Evolutionary conservation across 2,329 filamentous ascomycete genomes (phyloP), one percentile per base, ranked within the genome.

Genomic region (Ophiostoma angusticollis): DNA sequence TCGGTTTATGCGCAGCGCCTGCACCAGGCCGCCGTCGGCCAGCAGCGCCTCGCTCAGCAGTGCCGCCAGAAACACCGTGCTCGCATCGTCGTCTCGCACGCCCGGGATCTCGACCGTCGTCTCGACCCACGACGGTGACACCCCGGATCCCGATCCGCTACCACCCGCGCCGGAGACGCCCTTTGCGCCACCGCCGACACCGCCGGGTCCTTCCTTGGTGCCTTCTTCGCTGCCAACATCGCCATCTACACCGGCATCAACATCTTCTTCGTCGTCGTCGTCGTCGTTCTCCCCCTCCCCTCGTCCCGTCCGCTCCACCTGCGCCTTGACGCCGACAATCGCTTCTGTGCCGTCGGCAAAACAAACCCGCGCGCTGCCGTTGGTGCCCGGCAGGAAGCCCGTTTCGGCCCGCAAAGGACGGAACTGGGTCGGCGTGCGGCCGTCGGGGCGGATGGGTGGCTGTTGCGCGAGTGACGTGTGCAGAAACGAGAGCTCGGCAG

Each of bases 301-400:
- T 44, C 44, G 51, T 49, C 23, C 44, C 30, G 80, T 85, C 64
- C 74, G 79, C 58, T 94, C 86, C 4, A 96, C 84, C 62, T 96
- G 89, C 1, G 84, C 86, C 63, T 96, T 98, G 45, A 95, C 80
- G 32, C 91, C 91, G 6, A 95, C 91, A 45, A 98, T 80, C 6
- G 91, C 91, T 60, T 98, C 91, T 2, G 86, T 93, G 36, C 91
- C 91, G 58, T 98, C 91, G 4, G 86, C 78, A 56, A 96, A 93
- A 49, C 89, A 93, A 33, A 98, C 81, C 24, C 93, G 77, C 43
- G 91, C 89, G 59, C 84, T 93, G 45, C 91, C 91, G 54, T 96
- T 93, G 13, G 89, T 81, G 33, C 80, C 78, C 0, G 91, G 87
- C 0, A 98, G 71, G 41, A 96, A 84, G 42, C 84, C 83, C 39